phyloP scores from a whole-genome alignment of 2,329 filamentous ascomycete species.

The Blastomyces emzantsi region DNA sequence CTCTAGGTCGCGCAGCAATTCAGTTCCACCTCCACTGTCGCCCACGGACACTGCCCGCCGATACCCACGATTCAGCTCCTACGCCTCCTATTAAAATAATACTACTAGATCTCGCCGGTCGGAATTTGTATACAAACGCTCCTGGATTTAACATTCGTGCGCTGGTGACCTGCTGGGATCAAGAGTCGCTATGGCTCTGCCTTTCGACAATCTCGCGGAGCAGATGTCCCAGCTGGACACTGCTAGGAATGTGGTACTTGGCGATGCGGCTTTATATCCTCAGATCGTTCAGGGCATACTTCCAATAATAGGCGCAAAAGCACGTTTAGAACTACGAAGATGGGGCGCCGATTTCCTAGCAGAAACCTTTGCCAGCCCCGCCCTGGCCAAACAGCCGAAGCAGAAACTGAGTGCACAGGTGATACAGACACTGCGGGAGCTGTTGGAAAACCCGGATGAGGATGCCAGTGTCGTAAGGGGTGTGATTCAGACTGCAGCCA shows the following conservation, averaged over 20 bases:
- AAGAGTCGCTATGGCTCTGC: slow-evolving; percentile 10
- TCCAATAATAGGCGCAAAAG: slow-evolving; percentile 72
- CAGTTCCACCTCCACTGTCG: not conserved
- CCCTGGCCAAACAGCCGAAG: slow-evolving; percentile 67
- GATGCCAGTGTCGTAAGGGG: slow-evolving; percentile 76
- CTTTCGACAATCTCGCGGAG: slow-evolving; percentile 53
- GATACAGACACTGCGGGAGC: slow-evolving; percentile 62
- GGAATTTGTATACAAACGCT: not conserved
- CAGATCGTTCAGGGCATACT: slow-evolving; percentile 87
- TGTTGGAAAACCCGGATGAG: slow-evolving; percentile 62
- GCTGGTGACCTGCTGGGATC: not conserved
- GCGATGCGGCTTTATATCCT: slow-evolving; percentile 78
- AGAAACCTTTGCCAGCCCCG: slow-evolving; percentile 91
- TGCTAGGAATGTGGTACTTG: slow-evolving; percentile 80
- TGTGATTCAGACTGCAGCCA: slow-evolving; percentile 78
- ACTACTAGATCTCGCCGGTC: not conserved
- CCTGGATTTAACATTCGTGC: not conserved
- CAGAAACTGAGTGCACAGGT: slow-evolving; percentile 67
- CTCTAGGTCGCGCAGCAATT: not conserved
- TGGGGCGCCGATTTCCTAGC: slow-evolving; percentile 96
- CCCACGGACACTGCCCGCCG: not conserved
- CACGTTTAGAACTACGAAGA: slow-evolving; percentile 72
- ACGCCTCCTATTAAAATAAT: not conserved
- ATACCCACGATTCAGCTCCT: not conserved
- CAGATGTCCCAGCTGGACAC: slow-evolving; percentile 82